Conservation (phyloP, 441 rosid species). For the Raphanus hybrid region DNA sequence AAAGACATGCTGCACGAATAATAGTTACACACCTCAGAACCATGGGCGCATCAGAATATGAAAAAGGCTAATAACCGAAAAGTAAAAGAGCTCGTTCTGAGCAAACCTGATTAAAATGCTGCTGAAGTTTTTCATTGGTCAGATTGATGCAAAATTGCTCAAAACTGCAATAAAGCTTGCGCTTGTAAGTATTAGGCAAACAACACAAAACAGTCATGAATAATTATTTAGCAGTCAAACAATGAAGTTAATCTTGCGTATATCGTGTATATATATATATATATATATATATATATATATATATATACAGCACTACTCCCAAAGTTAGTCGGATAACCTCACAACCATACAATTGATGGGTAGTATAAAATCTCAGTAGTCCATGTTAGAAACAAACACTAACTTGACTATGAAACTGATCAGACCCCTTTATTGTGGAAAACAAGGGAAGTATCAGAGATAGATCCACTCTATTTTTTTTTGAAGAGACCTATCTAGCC, state of each 20-base stretch:
- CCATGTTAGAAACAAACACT: slow-evolving; percentile 22
- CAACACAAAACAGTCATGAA: slow-evolving; percentile 27
- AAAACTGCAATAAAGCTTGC: slow-evolving; percentile 47
- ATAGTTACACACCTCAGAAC: slow-evolving; percentile 30
- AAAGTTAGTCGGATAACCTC: slow-evolving; percentile 24
- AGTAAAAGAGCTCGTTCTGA: slow-evolving; percentile 20
- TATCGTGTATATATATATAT: too few species aligned
- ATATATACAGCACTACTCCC: slow-evolving; percentile 7
- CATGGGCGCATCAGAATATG: slow-evolving; percentile 16
- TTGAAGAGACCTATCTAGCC: slow-evolving; percentile 35
- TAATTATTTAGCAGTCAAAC: slow-evolving; percentile 15
- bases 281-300: too few species aligned
- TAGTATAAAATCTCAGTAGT: not conserved
- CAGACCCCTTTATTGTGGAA: slow-evolving; percentile 22
- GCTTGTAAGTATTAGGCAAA: slow-evolving; percentile 30
- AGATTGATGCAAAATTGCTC: slow-evolving; percentile 95
- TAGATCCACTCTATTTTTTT: not conserved
- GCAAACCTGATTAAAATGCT: slow-evolving; percentile 88
- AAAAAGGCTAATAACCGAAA: not conserved
- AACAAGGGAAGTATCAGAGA: not conserved
- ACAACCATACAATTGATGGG: slow-evolving; percentile 18
- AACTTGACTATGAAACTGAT: slow-evolving; percentile 28
- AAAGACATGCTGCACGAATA: slow-evolving; percentile 82
- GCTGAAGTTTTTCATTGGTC: slow-evolving; percentile 93
- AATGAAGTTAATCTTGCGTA: slow-evolving; percentile 16